Base-by-base conservation (phyloP, 768 basidiomycete species). In the Suillus sp. region DNA sequence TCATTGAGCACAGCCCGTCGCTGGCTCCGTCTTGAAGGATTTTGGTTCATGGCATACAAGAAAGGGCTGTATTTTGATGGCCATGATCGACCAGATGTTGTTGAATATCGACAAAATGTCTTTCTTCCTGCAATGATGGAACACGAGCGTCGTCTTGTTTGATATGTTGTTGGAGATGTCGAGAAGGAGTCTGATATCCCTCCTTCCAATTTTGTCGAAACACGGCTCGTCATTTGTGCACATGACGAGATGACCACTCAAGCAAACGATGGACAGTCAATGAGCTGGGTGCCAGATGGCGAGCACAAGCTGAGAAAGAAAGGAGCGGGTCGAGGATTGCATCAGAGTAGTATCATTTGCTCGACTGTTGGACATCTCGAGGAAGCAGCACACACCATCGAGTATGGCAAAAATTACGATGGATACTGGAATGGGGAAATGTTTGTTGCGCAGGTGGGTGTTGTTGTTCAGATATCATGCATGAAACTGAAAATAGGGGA, bases 331-430 rank as follows among this genome's bases (percentile, higher is more conserved):
- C 69, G 72, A 7, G 78, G 79, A 0, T 60, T 80, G 18, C 79
- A 81, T 67, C 68, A 70, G 16, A 75, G 71, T 48, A 75, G 78
- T 63, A 68, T 80, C 2, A 78, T 81, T 40, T 76, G 73, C 56
- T 75, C 70, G n/a, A 76, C 70, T n/a, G 45, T 66, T 60, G 77
- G 79, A 1, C 71, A 69, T 63, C 34, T 80, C 6, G 40, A 57
- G 20, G 77, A 72, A 20, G 79, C 76, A n/a, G 68, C 74, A 20
- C 75, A 77, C 60, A 45, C 60, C 7, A 60, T 80, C 5, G 76
- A 81, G 59, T 80, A 81, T 70, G 79, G 79, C 6, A 82, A 81
- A 47, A 80, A 78, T 68, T 76, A 81, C 62, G 75, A 81, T 1
- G 76, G 40, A 55, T 50, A 32, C n/a, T n/a, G n/a, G n/a, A n/a